Evolutionary conservation across 805 yeast species (phyloP).

Genomic region (Spathaspora passalidarum): DNA sequence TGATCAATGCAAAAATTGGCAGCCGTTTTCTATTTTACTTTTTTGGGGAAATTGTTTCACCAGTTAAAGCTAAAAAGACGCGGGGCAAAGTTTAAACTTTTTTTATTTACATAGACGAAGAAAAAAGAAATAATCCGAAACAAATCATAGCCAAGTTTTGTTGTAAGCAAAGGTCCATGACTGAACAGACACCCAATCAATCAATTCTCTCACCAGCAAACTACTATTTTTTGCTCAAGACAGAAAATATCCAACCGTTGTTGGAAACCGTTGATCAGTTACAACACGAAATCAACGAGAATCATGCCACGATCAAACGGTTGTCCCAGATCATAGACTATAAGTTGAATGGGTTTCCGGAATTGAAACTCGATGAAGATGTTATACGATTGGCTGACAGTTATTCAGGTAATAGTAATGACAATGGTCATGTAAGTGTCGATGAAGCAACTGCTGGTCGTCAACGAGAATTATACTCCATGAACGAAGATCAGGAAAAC

Average conservation of each 20-base stretch:
- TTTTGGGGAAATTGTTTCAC: too few species aligned
- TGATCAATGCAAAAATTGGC: too few species aligned
- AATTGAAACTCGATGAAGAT: background rate
- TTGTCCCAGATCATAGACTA: slow-evolving; percentile 22
- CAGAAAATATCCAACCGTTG: slow-evolving; percentile 33
- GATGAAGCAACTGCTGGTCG: too few species aligned
- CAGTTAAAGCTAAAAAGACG: too few species aligned
- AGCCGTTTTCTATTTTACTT: too few species aligned
- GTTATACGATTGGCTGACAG: background rate
- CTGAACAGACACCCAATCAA: background rate
- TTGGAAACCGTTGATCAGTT: slow-evolving; percentile 20
- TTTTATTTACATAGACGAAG: too few species aligned
- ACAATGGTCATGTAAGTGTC: too few species aligned
- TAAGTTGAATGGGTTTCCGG: slow-evolving; percentile 5
- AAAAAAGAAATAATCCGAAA: too few species aligned
- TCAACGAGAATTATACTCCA: background rate
- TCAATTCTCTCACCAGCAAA: background rate
- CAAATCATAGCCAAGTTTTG: too few species aligned
- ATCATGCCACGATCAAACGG: slow-evolving; percentile 20
- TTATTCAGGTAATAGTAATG: background rate
- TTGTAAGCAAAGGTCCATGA: too few species aligned
- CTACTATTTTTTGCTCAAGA: slow-evolving; percentile 16
- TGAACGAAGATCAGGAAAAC: background rate
- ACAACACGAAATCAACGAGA: slow-evolving; percentile 19
- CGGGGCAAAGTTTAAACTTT: too few species aligned